Percentiles rank a stretch among this genome's conserved stretches.
phyloP scores from a whole-genome alignment of 306 rosid genomes.

The Aeschynomene evenia region DNA sequence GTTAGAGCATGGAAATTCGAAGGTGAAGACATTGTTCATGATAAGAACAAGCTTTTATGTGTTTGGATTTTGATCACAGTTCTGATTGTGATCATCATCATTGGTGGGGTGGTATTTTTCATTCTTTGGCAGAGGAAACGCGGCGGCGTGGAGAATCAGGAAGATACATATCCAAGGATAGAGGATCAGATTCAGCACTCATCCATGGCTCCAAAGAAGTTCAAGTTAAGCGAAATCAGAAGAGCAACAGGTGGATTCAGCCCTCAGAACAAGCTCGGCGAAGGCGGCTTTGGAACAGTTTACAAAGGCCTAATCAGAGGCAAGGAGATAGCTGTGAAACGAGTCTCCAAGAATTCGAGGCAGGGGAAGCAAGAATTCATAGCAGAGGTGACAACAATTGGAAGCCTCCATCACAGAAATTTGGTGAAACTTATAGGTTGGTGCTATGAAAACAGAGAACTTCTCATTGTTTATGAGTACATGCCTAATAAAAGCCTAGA shows the following conservation, averaged over 20 bases:
- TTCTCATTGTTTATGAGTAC: conserved; percentile 78
- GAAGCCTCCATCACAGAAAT: conserved; percentile 71
- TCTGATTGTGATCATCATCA: conserved; percentile 15
- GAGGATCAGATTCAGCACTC: conserved; percentile 59
- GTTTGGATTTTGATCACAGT: conserved; percentile 49
- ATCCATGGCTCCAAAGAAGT: conserved; percentile 58
- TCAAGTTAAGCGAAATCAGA: conserved; percentile 42
- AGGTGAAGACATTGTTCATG: conserved; percentile 13
- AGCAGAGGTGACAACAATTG: conserved; percentile 81
- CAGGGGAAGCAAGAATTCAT: conserved; percentile 85
- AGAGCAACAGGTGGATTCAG: conserved; percentile 61
- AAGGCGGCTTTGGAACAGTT: conserved; percentile 86
- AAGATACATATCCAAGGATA: conserved; percentile 48
- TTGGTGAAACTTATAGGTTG: conserved; percentile 76
- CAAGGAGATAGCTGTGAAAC: conserved; percentile 69
- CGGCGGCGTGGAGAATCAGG: conserved; percentile 12
- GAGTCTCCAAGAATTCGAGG: conserved; percentile 57
- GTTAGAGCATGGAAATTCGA: conserved; percentile 55
- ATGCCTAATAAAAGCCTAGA: conserved; percentile 82
- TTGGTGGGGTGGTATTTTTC: conserved; percentile 27
- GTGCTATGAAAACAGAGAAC: conserved; percentile 75
- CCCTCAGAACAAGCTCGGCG: conserved; percentile 64
- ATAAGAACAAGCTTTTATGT: conserved; percentile 36
- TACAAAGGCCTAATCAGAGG: conserved; percentile 54
- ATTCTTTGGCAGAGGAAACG: conserved; percentile 24